Base-by-base conservation (phyloP, 23 red algal species). In the Chondrus crispus region DNA sequence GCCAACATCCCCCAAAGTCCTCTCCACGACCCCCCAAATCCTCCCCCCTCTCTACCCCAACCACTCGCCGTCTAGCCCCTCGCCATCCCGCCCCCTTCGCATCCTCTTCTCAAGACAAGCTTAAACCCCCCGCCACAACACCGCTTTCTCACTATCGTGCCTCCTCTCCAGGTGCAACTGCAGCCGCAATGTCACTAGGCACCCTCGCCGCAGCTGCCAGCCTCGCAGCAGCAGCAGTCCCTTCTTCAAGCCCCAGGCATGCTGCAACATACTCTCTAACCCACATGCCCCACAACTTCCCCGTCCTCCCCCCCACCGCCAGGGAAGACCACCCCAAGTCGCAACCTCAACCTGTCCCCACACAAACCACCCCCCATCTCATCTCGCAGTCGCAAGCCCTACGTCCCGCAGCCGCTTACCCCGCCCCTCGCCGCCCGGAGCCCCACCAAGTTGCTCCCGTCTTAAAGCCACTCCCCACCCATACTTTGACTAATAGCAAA, bases 171-270 rank as follows among this genome's bases (percentile, higher is more conserved):
- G 26, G n/a, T 9, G 43, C 28, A 48, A 46, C 71, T 77, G 71
- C 37, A 11, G 71, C 71, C 71, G 38, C 71, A 77, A 46, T 42
- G 37, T 77, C 44, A 26, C 44, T 77, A 14, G 71, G 71, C 24
- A 38, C 71, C 71, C 71, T 77, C 38, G 71, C 71, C 13, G 71
- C 71, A 9, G 71, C 71, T 8, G 71, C 71, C 24, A 77, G 71
- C 44, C 13, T 77, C 9, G 71, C 71, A 9, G 71, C 71, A 24
- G 71, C 71, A 40, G 71, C 71, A 46, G 71, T 48, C 38, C 37
- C 37, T 38, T 46, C 71, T 38, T 16, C 52, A 57, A 77, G 26
- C 22, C 37, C 26, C 26, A 35, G 29, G 22, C 38, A 48, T 77
- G 9, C 44, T 38, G 37, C 29, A 39, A 10, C 37, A 38, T 48